These are phyloP conservation scores for Plasmodium vinckei DNA, from an alignment of 169 alveolate genomes.

Conservation along the genomic window DNA sequence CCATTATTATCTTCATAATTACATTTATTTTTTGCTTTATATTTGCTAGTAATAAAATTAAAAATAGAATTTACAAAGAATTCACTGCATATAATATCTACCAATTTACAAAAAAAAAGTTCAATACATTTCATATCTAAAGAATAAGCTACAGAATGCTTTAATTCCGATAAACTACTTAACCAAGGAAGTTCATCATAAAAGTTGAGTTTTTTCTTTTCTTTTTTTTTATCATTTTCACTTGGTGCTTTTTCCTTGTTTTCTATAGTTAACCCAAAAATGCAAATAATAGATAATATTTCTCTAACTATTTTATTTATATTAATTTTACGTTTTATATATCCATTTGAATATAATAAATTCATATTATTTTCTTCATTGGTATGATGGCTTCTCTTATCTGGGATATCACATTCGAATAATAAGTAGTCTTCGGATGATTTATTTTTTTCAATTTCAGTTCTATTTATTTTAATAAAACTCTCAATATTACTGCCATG, in stretches of 20 bases:
- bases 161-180: conserved; percentile 49
- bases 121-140: conserved; percentile 67
- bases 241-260: conserved; percentile 19
- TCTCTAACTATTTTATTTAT: conserved; percentile 50
- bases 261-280: conserved; percentile 64
- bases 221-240: not conserved
- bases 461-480: not conserved
- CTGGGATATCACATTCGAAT: not conserved
- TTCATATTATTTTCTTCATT: conserved; percentile 3
- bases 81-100: conserved; percentile 63
- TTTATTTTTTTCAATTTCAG: too few relatives aligned
- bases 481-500: not conserved
- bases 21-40: not conserved
- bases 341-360: conserved; percentile 13
- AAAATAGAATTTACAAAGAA: conserved; percentile 23
- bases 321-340: conserved; percentile 13
- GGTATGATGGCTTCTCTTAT: not conserved
- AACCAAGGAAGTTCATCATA: conserved; percentile 75
- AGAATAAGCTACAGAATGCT: conserved; percentile 66
- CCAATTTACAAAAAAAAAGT: conserved; percentile 62
- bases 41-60: conserved; percentile 26
- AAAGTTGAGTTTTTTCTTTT: conserved; percentile 3
- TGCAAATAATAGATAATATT: conserved; percentile 47
- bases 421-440: not conserved
- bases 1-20: not conserved